Percentiles rank a stretch among this genome's conserved stretches.
Conservation (phyloP, 768 basidiomycete species). For the Lactifluus pinguis region DNA sequence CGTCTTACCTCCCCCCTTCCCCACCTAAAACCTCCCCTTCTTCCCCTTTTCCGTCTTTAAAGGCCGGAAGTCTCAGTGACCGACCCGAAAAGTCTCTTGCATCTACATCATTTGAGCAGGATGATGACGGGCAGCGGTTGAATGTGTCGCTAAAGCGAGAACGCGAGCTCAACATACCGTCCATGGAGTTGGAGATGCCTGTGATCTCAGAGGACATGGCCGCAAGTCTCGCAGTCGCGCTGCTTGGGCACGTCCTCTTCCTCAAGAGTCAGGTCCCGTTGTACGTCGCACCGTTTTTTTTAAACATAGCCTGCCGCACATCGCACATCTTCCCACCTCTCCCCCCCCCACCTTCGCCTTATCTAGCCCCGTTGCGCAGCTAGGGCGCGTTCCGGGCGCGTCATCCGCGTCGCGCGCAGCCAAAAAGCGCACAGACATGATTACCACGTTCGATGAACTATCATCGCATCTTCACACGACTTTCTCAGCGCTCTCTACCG, state of each 20-base stretch:
- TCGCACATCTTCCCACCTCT: too few relatives aligned
- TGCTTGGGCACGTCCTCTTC: conserved; percentile 65
- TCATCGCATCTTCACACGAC: conserved; percentile 68
- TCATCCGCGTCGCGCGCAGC: conserved; percentile 40
- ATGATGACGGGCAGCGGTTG: background rate
- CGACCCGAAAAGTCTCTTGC: background rate
- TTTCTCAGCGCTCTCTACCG: conserved; percentile 62
- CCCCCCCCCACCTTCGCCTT: background rate
- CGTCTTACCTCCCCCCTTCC: conserved; percentile 5
- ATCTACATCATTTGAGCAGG: conserved; percentile 4
- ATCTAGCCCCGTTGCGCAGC: conserved; percentile 55
- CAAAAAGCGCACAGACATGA: conserved; percentile 53
- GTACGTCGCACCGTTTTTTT: conserved; percentile 34
- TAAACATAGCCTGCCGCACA: background rate
- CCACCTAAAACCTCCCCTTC: background rate
- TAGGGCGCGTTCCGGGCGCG: conserved; percentile 45
- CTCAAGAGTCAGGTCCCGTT: conserved; percentile 74
- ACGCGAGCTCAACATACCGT: conserved; percentile 28
- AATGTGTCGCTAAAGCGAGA: background rate
- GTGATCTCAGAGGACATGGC: conserved; percentile 50
- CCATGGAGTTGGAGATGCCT: conserved; percentile 40
- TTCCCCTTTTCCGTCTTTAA: background rate
- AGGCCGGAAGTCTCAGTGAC: background rate
- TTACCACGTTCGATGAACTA: conserved; percentile 61
- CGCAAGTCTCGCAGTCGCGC: conserved; percentile 48